Evolutionary conservation across 352 stramenopile species (phyloP).

Genomic region (Peronospora belbahrii): DNA sequence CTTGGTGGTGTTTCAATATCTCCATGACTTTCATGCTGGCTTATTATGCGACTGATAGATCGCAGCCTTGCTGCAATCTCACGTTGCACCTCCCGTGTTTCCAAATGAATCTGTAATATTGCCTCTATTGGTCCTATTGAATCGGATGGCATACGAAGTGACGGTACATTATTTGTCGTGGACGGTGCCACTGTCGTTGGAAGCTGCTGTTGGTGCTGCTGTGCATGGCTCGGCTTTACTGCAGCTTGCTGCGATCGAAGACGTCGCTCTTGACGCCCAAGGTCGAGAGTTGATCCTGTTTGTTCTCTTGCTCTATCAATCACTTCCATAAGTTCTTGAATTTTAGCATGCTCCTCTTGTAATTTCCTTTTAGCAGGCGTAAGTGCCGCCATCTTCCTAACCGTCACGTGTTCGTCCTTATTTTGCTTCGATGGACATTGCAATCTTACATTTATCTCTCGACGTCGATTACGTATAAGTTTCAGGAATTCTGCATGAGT

Average conservation of each 20-base stretch:
- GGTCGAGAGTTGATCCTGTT: constrained; percentile 17
- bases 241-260: constrained; percentile 2
- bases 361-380: constrained; percentile 44
- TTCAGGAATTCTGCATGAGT: constrained; percentile 56
- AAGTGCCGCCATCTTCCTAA: constrained; percentile 9
- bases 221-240: not conserved
- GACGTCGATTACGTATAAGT: constrained; percentile 56
- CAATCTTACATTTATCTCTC: constrained; percentile 42
- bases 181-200: constrained; percentile 6
- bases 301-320: constrained; percentile 47
- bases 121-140: constrained; percentile 38
- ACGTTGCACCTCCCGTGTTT: constrained; percentile 44
- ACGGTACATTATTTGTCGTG: constrained; percentile 20
- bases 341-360: constrained; percentile 45
- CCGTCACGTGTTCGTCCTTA: constrained; percentile 3
- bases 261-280: constrained; percentile 16
- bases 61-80: constrained; percentile 42
- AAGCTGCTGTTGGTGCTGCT: constrained; percentile 11
- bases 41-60: constrained; percentile 30
- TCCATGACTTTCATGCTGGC: constrained; percentile 32
- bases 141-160: constrained; percentile 9
- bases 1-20: constrained; percentile 46
- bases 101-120: constrained; percentile 49
- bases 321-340: constrained; percentile 49
- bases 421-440: constrained; percentile 14